Percentiles rank a stretch among this genome's conserved stretches.
Conservation (phyloP, 2,329 filamentous ascomycete species). For the Trematosphaeria pertusa region DNA sequence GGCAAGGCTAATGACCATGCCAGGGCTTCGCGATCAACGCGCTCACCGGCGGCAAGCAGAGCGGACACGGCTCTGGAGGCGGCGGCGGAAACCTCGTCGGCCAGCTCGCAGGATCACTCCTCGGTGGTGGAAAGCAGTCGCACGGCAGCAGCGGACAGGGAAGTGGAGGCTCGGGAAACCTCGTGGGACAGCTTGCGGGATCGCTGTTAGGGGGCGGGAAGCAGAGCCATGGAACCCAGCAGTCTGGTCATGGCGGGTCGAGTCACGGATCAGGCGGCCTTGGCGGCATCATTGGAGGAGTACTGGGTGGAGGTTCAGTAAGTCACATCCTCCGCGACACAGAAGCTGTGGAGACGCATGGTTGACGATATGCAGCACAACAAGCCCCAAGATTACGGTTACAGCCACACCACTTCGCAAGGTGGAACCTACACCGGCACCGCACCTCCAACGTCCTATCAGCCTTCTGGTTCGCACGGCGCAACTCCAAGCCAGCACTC, state of each 20-base stretch:
- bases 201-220: slow-evolving; percentile 48
- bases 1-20: slow-evolving; percentile 29
- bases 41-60: slow-evolving; percentile 52
- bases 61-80: slow-evolving; percentile 38
- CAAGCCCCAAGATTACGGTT: slow-evolving; percentile 61
- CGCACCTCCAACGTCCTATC: slow-evolving; percentile 69
- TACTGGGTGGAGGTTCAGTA: slow-evolving; percentile 47
- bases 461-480: slow-evolving; percentile 47
- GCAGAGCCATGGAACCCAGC: slow-evolving; percentile 53
- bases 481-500: slow-evolving; percentile 24
- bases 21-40: slow-evolving; percentile 69
- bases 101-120: slow-evolving; percentile 62
- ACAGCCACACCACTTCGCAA: slow-evolving; percentile 58
- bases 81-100: slow-evolving; percentile 52
- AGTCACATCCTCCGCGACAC: slow-evolving; percentile 13
- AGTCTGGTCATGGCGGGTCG: slow-evolving; percentile 52
- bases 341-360: not conserved
- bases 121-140: slow-evolving; percentile 44
- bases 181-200: slow-evolving; percentile 64
- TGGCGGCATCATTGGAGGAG: slow-evolving; percentile 39
- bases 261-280: slow-evolving; percentile 35
- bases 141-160: slow-evolving; percentile 39
- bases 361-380: slow-evolving; percentile 31
- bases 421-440: slow-evolving; percentile 67
- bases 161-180: slow-evolving; percentile 45